These are phyloP conservation scores for Chalciporus piperatus DNA, from an alignment of 768 basidiomycete genomes.

Conservation along the genomic window DNA sequence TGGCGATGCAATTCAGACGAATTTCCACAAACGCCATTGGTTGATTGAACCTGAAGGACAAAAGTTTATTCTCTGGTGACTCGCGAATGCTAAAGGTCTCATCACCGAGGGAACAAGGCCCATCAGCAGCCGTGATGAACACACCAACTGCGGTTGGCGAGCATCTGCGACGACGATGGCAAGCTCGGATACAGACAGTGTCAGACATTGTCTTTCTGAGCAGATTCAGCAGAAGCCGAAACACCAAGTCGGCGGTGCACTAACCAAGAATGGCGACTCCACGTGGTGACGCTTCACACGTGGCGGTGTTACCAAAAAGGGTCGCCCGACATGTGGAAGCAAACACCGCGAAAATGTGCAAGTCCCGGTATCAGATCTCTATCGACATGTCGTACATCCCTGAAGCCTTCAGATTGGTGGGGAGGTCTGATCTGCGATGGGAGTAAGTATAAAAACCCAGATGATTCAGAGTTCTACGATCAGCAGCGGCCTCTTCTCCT, in stretches of 20 bases:
- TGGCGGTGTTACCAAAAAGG: not conserved
- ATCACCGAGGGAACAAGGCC: too few species aligned
- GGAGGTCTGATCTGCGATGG: not conserved
- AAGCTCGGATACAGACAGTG: too few species aligned
- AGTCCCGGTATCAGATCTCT: not conserved
- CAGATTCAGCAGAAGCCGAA: not conserved
- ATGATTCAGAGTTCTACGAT: not conserved
- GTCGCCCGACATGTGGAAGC: not conserved
- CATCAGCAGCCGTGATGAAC: too few species aligned
- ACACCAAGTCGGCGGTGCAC: not conserved
- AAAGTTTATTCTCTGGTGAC: too few species aligned
- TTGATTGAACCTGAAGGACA: not conserved
- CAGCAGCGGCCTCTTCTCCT: not conserved
- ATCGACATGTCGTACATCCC: not conserved
- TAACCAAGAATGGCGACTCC: not conserved
- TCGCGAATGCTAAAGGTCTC: too few species aligned
- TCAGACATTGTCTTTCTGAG: too few species aligned
- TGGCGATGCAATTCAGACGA: not conserved
- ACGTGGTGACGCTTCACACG: not conserved
- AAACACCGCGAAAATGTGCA: not conserved
- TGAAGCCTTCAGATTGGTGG: too few species aligned
- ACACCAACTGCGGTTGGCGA: too few species aligned
- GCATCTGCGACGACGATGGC: too few species aligned
- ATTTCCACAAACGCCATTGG: not conserved
- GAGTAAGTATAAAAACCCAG: not conserved